A percentile compares a stretch with the other conserved stretches of the same genome.
Evolutionary conservation across 441 rosid genomes (phyloP).

Genomic region (Pelargonium exstipulatum): DNA sequence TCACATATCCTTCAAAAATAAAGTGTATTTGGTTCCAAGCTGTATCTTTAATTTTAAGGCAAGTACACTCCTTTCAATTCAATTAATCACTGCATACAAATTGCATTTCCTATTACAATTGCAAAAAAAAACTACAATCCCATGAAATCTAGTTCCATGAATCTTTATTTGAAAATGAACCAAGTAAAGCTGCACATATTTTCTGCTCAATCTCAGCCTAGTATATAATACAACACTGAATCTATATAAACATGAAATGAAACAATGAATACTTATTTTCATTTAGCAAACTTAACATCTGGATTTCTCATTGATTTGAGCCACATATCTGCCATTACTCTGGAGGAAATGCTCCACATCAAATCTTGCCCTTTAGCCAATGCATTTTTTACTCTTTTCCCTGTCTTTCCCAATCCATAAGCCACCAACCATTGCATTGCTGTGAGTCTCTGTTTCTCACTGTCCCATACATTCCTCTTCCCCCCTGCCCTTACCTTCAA

Average conservation of each 20-base stretch:
- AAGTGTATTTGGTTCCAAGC: no score
- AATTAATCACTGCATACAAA: no score
- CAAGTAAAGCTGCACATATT: not conserved
- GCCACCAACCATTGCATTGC: conserved; percentile 85
- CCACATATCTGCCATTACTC: conserved; percentile 96
- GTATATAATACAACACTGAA: not conserved
- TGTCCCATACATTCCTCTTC: conserved; percentile 46
- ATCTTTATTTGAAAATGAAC: not conserved
- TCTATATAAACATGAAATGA: not conserved
- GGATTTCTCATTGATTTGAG: conserved; percentile 88
- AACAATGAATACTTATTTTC: not conserved
- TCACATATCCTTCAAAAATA: no score
- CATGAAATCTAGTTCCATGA: not conserved
- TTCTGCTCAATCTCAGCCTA: not conserved
- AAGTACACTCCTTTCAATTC: no score
- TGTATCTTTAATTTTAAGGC: no score
- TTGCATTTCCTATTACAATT: no score
- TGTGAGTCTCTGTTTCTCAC: conserved; percentile 67
- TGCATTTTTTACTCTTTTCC: conserved; percentile 44
- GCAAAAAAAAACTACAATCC: no score
- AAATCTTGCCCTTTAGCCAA: conserved; percentile 37
- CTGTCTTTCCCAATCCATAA: conserved; percentile 56
- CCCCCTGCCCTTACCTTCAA: conserved; percentile 35
- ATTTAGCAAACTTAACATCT: conserved; percentile 49
- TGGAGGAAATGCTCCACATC: conserved; percentile 82